Evolutionary conservation across 1,139 yeast species (phyloP), one percentile per base, ranked within the genome.

Genomic region (Yamadazyma sp.): DNA sequence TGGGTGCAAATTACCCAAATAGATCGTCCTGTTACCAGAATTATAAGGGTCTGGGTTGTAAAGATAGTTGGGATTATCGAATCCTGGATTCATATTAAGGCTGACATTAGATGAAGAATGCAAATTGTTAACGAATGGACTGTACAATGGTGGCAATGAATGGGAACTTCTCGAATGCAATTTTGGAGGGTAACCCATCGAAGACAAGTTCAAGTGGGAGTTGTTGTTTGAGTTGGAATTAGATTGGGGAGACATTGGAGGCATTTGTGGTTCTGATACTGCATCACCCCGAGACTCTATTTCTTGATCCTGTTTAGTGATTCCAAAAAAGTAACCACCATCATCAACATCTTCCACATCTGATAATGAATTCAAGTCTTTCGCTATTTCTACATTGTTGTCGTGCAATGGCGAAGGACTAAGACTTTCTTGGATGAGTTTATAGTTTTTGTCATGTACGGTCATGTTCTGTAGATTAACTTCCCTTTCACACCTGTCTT

Each of bases 1-100:
- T 8, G 71, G 70, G 46, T 70, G 77, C 30, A 72, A 60, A 42
- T 70, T 68, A 6, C 76, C 76, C 39, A 72, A 55, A 45, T 65
- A 71, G 21, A 72, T 66, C 1, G 76, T 64, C 40, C 77, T 55
- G 45, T 71, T 71, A 14, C 73, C 73, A 12, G 55, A 45, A 44
- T 60, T 60, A 23, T 45, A 46, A 10, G 64, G 57, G 42, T 59
- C 64, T 31, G 52, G 53, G 26, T 43, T 49, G 33, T 46, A 47
- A 34, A 35, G 27, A 18, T 38, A 41, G 7, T 35, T 31, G n/a
- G 36, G 35, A 15, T 31, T 33, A 6, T 41, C 44, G 22, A 31
- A 41, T 7, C 25, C 20, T 7, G 15, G 33, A 4, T 20, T 18
- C 27, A 36, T 33, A 26, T 16, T 34, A 4, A 34, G n/a, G 13